phyloP scores from a whole-genome alignment of 768 basidiomycete genomes.

The Zangia roseola region DNA sequence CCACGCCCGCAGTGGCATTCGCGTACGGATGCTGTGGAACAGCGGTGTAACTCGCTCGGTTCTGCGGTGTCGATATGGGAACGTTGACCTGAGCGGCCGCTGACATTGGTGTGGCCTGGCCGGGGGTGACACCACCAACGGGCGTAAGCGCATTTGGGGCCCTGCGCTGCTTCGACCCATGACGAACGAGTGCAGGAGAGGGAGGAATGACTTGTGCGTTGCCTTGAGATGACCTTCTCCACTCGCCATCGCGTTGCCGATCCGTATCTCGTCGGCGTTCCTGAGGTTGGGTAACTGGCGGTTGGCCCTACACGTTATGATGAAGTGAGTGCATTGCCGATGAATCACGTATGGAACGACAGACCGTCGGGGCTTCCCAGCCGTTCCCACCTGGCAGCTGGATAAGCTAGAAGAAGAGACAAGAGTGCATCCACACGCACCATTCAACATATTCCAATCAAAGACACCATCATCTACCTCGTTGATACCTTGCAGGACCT shows the following conservation, averaged over 20 bases:
- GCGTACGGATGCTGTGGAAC: constrained; percentile 69
- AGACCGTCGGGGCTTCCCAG: constrained; percentile 82
- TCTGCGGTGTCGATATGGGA: constrained; percentile 55
- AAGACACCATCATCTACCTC: constrained; percentile 92
- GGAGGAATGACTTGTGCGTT: constrained; percentile 60
- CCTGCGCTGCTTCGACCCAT: constrained; percentile 71
- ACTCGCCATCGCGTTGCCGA: constrained; percentile 54
- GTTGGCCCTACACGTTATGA: constrained; percentile 47
- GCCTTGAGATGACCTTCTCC: constrained; percentile 60
- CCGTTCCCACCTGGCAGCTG: constrained; percentile 73
- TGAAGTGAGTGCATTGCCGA: constrained; percentile 8
- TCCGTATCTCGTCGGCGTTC: constrained; percentile 61
- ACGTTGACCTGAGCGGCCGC: constrained; percentile 74
- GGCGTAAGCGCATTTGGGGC: constrained; percentile 60
- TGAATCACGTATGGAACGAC: constrained; percentile 27
- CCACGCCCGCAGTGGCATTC: constrained; percentile 55
- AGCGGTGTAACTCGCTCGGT: constrained; percentile 43
- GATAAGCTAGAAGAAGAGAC: constrained; percentile 7
- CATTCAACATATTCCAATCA: constrained; percentile 95
- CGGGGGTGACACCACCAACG: constrained; percentile 45
- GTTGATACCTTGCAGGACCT: constrained; percentile 87
- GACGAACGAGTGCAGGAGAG: constrained; percentile 76
- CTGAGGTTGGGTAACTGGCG: constrained; percentile 52
- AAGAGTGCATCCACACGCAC: constrained; percentile 35
- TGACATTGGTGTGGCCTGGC: constrained; percentile 69